Conservation (phyloP, 495 filamentous ascomycete genomes). For the Tuber umbilicatum region DNA sequence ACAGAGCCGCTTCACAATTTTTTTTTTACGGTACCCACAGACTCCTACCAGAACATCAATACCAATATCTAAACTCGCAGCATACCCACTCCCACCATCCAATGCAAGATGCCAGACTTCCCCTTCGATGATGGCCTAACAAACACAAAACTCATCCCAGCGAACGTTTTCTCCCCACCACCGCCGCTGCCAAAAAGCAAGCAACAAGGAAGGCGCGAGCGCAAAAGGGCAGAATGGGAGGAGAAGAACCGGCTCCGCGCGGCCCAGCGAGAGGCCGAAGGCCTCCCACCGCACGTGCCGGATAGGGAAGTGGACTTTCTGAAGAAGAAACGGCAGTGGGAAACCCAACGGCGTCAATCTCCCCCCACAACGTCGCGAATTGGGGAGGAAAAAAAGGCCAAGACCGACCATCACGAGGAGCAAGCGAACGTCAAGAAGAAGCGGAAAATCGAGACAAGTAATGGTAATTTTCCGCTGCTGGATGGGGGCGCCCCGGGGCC, state of each 20-base stretch:
- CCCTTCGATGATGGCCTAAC: slow-evolving; percentile 27
- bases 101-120: slow-evolving; percentile 20
- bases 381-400: slow-evolving; percentile 3
- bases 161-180: slow-evolving; percentile 20
- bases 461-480: slow-evolving; percentile 20
- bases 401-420: slow-evolving; percentile 7
- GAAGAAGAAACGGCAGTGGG: slow-evolving; percentile 19
- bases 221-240: slow-evolving; percentile 33
- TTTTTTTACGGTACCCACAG: too few species aligned
- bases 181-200: slow-evolving; percentile 17
- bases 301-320: slow-evolving; percentile 24
- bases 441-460: slow-evolving; percentile 4
- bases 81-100: neutral
- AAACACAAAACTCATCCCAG: neutral
- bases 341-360: neutral
- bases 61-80: neutral
- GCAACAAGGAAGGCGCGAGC: slow-evolving; percentile 22
- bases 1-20: neutral
- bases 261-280: slow-evolving; percentile 8
- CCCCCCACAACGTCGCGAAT: neutral
- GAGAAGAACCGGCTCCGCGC: slow-evolving; percentile 16
- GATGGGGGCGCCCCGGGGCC: slow-evolving; percentile 3
- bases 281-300: neutral
- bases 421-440: slow-evolving; percentile 23
- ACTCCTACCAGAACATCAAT: neutral